Percentiles rank a stretch among this genome's conserved stretches.
Conservation (phyloP, 2,329 filamentous ascomycete species). For the Fusarium buharicum region DNA sequence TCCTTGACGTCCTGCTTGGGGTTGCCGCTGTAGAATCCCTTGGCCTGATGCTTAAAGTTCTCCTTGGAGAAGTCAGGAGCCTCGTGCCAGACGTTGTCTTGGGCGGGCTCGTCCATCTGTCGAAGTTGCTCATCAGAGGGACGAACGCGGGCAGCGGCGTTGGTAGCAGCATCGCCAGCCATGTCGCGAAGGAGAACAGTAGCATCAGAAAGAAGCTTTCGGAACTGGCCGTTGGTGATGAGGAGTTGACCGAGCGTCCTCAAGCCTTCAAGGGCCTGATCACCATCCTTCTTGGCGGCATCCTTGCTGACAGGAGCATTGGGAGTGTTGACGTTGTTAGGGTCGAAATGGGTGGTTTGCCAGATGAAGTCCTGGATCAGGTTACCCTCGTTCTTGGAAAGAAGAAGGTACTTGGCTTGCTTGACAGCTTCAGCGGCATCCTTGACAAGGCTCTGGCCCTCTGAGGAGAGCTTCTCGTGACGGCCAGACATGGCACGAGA, state of each 20-base stretch:
- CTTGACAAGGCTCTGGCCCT: slow-evolving; percentile 80
- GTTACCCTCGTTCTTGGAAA: slow-evolving; percentile 96
- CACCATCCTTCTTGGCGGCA: slow-evolving; percentile 81
- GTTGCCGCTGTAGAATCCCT: slow-evolving; percentile 67
- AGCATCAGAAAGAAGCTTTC: slow-evolving; percentile 80
- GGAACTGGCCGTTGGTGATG: slow-evolving; percentile 95
- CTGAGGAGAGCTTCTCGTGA: slow-evolving; percentile 79
- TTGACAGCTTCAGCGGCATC: slow-evolving; percentile 84
- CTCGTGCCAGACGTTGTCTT: slow-evolving; percentile 95
- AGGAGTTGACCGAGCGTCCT: slow-evolving; percentile 88
- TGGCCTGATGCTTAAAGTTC: slow-evolving; percentile 74
- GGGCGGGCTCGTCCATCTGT: slow-evolving; percentile 84
- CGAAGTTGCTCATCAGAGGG: slow-evolving; percentile 80
- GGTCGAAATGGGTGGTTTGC: slow-evolving; percentile 82
- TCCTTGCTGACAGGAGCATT: slow-evolving; percentile 78
- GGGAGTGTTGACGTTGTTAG: slow-evolving; percentile 69
- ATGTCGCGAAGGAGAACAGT: slow-evolving; percentile 87
- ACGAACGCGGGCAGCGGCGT: slow-evolving; percentile 78
- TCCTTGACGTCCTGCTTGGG: slow-evolving; percentile 69
- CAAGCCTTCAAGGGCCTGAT: slow-evolving; percentile 84
- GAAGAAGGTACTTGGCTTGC: slow-evolving; percentile 83
- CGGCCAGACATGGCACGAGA: slow-evolving; percentile 77
- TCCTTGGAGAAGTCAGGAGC: slow-evolving; percentile 78
- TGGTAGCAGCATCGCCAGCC: slow-evolving; percentile 86
- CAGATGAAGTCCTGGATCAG: slow-evolving; percentile 97